phyloP scores from a whole-genome alignment of 148 eudicot genomes.

The Persicaria maculosa region DNA sequence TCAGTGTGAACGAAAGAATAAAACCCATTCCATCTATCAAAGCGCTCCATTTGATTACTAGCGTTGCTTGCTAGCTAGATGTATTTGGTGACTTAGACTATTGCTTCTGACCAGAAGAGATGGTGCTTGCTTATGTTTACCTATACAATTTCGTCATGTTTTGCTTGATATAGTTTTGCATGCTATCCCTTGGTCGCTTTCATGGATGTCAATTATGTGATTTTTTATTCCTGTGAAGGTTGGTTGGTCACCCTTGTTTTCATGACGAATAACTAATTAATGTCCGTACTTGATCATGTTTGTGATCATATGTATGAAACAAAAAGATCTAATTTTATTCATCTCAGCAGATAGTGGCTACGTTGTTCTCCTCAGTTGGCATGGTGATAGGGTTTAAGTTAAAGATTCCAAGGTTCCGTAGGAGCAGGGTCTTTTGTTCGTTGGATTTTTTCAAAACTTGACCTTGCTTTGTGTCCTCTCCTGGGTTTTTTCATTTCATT shows the following conservation, averaged over 20 bases:
- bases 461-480: not conserved
- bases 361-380: not conserved
- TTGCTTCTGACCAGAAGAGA: not conserved
- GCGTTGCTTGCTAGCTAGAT: not conserved
- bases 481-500: not conserved
- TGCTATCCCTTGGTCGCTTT: not conserved
- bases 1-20: not conserved
- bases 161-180: not conserved
- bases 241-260: not conserved
- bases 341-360: not conserved
- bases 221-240: not conserved
- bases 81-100: not conserved
- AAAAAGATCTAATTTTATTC: not conserved
- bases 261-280: not conserved
- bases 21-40: not conserved
- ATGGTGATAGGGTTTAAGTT: not conserved
- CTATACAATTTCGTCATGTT: not conserved
- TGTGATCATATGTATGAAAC: not conserved
- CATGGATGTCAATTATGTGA: not conserved
- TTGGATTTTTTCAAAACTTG: not conserved
- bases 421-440: not conserved
- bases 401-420: not conserved
- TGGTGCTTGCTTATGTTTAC: slow-evolving; percentile 1
- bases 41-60: not conserved
- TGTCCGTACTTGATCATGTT: not conserved